Evolutionary conservation across 2,329 filamentous ascomycete species (phyloP), one percentile per base, ranked within the genome.

Genomic region (Elsinoe arachidis): DNA sequence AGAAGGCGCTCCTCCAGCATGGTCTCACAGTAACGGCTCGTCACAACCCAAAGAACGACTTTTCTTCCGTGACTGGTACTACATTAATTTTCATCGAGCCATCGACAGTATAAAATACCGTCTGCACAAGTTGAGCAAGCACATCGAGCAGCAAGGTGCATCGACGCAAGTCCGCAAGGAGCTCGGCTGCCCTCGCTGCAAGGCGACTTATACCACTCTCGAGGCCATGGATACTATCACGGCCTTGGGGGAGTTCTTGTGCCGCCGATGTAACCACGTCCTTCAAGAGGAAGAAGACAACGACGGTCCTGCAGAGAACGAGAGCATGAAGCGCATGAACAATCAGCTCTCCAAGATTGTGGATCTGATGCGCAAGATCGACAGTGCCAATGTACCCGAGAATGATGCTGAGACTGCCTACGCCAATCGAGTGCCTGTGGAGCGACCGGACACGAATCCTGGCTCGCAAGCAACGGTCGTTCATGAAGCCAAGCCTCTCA

Each of bases 61-160:
- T 21, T 66, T 65, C 30, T 63, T 68, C 68, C 83, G 89, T 66
- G 95, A 92, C 61, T 99, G 96, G 79, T 99, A 95, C 76, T 99
- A 89, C 73, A 92, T 99, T 69, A 91, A 96, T 70, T 95, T 95
- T 67, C 89, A 93, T 59, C 87, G 89, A 58, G 90, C 92, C 35
- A 90, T 99, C 67, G 93, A 99, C 73, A 90, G 89, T 51, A 95
- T 96, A 74, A 99, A 99, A 72, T 99, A 88, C 81, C 86, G 89
- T 61, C 84, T 96, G 54, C 91, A 92, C 68, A 86, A 86, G 58
- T 83, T 97, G 64, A 90, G 91, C 63, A 91, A 92, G 69, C 84
- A 87, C 56, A 90, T 97, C 59, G 91, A 96, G 72, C 85, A 86
- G 14, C 85, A 89, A 58, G 88, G 88, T 14, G 84, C 88, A 15